Evolutionary conservation across 2,329 filamentous ascomycete genomes (phyloP).

Genomic region (Blastomyces emzantsi): DNA sequence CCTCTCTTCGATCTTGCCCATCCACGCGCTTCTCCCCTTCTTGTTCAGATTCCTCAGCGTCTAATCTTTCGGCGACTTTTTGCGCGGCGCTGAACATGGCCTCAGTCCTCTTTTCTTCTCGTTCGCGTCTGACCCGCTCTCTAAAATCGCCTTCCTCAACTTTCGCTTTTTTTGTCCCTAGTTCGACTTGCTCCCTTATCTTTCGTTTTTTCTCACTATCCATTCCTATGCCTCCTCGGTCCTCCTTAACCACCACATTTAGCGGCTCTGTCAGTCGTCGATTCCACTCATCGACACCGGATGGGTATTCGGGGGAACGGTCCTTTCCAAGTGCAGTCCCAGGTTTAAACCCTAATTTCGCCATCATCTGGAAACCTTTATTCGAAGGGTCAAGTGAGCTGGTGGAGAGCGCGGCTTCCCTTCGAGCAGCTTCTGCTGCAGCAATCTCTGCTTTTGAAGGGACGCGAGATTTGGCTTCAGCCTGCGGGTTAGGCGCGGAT

Average conservation of each 20-base stretch:
- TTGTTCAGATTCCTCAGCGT: constrained; percentile 42
- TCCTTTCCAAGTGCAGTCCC: constrained; percentile 64
- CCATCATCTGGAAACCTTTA: constrained; percentile 95
- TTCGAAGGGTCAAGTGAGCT: constrained; percentile 63
- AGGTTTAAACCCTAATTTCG: constrained; percentile 79
- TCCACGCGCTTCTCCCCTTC: constrained; percentile 19
- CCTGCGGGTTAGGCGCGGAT: constrained; percentile 34
- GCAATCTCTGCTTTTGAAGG: constrained; percentile 74
- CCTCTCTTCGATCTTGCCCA: constrained; percentile 13
- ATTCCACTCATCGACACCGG: constrained; percentile 17
- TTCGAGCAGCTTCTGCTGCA: constrained; percentile 60
- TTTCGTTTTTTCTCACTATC: constrained; percentile 78
- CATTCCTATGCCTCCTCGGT: constrained; percentile 72
- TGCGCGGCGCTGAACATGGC: constrained; percentile 67
- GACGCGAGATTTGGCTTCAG: constrained; percentile 56
- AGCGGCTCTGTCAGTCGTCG: constrained; percentile 60
- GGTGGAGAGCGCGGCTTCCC: constrained; percentile 67
- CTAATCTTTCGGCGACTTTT: constrained; percentile 70
- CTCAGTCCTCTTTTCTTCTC: constrained; percentile 60
- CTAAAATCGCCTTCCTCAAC: constrained; percentile 63
- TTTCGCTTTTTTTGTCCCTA: constrained; percentile 51
- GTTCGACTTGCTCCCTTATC: constrained; percentile 52
- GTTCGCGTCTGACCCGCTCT: constrained; percentile 60
- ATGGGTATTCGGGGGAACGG: constrained; percentile 24
- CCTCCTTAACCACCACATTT: constrained; percentile 64